Percentiles rank a stretch among this genome's conserved stretches.
Evolutionary conservation across 2,329 filamentous ascomycete genomes (phyloP).

Genomic region (Knoxdaviesia capensis): DNA sequence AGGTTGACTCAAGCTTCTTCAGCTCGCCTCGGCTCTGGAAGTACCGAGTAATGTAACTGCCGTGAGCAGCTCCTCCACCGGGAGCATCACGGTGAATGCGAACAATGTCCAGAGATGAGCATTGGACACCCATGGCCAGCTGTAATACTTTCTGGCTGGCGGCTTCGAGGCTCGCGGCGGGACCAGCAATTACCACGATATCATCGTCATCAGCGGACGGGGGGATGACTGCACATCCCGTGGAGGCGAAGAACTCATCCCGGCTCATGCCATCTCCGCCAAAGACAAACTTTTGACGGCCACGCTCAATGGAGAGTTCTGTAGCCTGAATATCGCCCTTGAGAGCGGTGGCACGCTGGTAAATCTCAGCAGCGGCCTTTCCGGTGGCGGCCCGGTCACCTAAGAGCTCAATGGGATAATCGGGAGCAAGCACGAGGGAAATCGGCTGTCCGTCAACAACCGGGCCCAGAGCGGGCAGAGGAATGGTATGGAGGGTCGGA

Average conservation of each 20-base stretch:
- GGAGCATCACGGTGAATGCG: slow-evolving; percentile 59
- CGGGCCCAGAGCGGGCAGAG: slow-evolving; percentile 41
- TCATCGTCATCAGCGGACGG: slow-evolving; percentile 64
- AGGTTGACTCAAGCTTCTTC: slow-evolving; percentile 57
- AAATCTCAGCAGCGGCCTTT: slow-evolving; percentile 54
- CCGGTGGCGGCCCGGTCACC: slow-evolving; percentile 77
- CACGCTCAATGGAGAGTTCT: slow-evolving; percentile 48
- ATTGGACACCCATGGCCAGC: slow-evolving; percentile 70
- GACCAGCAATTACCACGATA: slow-evolving; percentile 68
- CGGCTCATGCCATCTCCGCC: slow-evolving; percentile 62
- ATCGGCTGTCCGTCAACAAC: slow-evolving; percentile 41
- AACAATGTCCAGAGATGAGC: slow-evolving; percentile 63
- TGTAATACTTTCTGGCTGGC: slow-evolving; percentile 76
- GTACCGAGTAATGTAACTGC: slow-evolving; percentile 73
- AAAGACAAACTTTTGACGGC: slow-evolving; percentile 86
- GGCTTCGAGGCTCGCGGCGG: slow-evolving; percentile 47
- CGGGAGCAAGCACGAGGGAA: slow-evolving; percentile 47
- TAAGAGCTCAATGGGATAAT: slow-evolving; percentile 62
- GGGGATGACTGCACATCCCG: slow-evolving; percentile 74
- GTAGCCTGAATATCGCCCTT: slow-evolving; percentile 25
- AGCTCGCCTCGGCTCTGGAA: slow-evolving; percentile 66
- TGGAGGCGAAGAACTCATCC: slow-evolving; percentile 75
- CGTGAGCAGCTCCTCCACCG: slow-evolving; percentile 55
- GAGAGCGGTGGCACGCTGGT: slow-evolving; percentile 54
- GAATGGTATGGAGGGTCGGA: slow-evolving; percentile 28